These are phyloP conservation scores for Candida alai DNA, from an alignment of 805 yeast genomes.

Conservation along the genomic window DNA sequence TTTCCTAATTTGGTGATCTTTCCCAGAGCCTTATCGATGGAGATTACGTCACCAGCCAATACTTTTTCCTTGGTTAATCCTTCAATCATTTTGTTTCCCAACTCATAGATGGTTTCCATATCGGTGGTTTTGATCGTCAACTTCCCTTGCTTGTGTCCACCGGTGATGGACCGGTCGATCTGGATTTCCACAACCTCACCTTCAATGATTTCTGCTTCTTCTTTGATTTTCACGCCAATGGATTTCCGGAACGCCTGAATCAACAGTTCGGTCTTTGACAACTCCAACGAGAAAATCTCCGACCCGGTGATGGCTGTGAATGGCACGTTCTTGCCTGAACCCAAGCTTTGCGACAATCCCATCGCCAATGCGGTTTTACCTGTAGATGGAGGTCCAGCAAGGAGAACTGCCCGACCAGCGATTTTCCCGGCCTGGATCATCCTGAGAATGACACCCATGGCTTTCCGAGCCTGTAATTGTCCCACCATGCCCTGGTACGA, in stretches of 20 bases:
- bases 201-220: constrained; percentile 95
- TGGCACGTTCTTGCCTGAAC: constrained; percentile 81
- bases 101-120: constrained; percentile 97
- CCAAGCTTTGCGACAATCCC: constrained; percentile 78
- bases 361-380: constrained; percentile 98
- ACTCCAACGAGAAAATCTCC: constrained; percentile 86
- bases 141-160: constrained; percentile 98
- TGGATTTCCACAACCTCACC: constrained; percentile 98
- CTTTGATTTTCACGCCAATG: constrained; percentile 92
- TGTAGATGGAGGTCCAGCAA: constrained; percentile 98
- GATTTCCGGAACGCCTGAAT: constrained; percentile 96
- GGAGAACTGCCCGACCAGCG: constrained; percentile 92
- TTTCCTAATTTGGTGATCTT: constrained; percentile 92
- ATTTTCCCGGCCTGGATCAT: constrained; percentile 92
- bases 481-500: constrained; percentile 95
- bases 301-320: constrained; percentile 94
- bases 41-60: constrained; percentile 93
- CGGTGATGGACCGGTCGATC: constrained; percentile 88
- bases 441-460: constrained; percentile 91
- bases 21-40: constrained; percentile 94
- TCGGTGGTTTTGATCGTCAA: constrained; percentile 95
- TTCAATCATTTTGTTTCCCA: constrained; percentile 92
- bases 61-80: constrained; percentile 92
- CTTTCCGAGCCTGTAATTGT: constrained; percentile 88
- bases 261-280: constrained; percentile 92